Conservation (phyloP, 2,329 filamentous ascomycete genomes). For the Fusarium sambucinum region DNA sequence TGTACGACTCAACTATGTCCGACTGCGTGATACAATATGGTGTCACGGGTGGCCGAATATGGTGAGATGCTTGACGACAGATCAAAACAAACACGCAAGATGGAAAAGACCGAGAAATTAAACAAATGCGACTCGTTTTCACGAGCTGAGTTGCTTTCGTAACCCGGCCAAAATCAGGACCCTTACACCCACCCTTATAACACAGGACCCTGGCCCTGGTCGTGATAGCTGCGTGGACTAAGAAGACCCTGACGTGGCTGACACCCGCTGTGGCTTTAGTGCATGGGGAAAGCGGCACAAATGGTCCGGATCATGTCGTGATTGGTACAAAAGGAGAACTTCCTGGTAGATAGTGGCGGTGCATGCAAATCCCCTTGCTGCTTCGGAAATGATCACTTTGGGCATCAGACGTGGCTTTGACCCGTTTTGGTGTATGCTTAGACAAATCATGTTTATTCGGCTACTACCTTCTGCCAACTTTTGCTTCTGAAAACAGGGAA, state of each 20-base stretch:
- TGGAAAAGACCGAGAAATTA: constrained; percentile 27
- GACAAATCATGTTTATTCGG: constrained; percentile 35
- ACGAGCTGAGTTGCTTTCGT: constrained; percentile 31
- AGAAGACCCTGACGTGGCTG: constrained; percentile 38
- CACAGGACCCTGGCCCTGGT: constrained; percentile 28
- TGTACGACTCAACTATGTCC: constrained; percentile 14
- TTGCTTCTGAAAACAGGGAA: constrained; percentile 39
- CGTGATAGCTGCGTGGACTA: constrained; percentile 40
- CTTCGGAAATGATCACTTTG: constrained; percentile 43
- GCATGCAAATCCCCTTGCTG: constrained; percentile 27
- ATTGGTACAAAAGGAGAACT: constrained; percentile 18
- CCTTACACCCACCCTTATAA: constrained; percentile 32
- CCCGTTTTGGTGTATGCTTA: background rate
- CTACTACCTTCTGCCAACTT: constrained; percentile 40
- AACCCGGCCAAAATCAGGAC: constrained; percentile 33
- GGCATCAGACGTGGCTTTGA: constrained; percentile 24
- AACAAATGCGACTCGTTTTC: constrained; percentile 25
- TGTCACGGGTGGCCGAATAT: background rate
- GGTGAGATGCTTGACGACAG: background rate
- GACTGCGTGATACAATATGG: constrained; percentile 9
- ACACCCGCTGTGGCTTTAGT: constrained; percentile 39
- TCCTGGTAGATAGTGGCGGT: constrained; percentile 34
- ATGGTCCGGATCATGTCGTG: constrained; percentile 24
- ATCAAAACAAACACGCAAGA: constrained; percentile 17
- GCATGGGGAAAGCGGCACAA: constrained; percentile 26